Percentiles rank a stretch among this genome's conserved stretches.
Conservation (phyloP, 2,329 filamentous ascomycete genomes). For the Neonectria coccinea region DNA sequence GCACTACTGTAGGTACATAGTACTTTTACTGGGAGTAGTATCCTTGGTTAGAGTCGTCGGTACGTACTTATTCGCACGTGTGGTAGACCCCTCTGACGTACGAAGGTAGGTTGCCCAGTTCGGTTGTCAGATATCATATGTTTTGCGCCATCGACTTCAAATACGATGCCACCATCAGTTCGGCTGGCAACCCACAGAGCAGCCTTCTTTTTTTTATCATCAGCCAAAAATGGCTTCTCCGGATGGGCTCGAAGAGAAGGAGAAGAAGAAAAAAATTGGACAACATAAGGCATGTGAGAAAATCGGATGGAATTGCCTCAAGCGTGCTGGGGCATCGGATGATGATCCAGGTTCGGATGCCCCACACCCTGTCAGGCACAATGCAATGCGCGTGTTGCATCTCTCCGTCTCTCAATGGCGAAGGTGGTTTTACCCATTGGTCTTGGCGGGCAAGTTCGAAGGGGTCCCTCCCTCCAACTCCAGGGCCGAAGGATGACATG, state of each 20-base stretch:
- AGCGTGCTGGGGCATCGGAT: slow-evolving; percentile 42
- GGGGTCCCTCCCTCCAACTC: background rate
- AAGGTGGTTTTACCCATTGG: slow-evolving; percentile 9
- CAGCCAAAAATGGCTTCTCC: background rate
- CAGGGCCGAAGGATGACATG: slow-evolving; percentile 10
- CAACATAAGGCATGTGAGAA: slow-evolving; percentile 36
- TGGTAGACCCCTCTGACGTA: background rate
- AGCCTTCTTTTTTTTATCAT: background rate
- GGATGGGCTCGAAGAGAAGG: background rate
- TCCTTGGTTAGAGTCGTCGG: too few species aligned
- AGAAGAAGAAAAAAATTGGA: slow-evolving; percentile 16
- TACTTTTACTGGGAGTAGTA: background rate
- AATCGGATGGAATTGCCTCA: slow-evolving; percentile 44
- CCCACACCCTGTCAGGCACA: slow-evolving; percentile 41
- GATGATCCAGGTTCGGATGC: slow-evolving; percentile 39
- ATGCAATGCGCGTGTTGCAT: slow-evolving; percentile 36
- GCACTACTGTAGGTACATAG: background rate
- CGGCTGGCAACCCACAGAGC: slow-evolving; percentile 10
- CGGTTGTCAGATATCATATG: slow-evolving; percentile 22
- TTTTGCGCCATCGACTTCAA: slow-evolving; percentile 9
- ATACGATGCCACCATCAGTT: slow-evolving; percentile 25
- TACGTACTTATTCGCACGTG: too few species aligned
- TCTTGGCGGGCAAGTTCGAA: slow-evolving; percentile 16
- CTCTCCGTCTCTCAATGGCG: slow-evolving; percentile 27
- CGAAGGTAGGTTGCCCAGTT: slow-evolving; percentile 3